Evolutionary conservation across 257 asterid genomes (phyloP), one percentile per base, ranked within the genome.

Genomic region (Solanum virginianum): DNA sequence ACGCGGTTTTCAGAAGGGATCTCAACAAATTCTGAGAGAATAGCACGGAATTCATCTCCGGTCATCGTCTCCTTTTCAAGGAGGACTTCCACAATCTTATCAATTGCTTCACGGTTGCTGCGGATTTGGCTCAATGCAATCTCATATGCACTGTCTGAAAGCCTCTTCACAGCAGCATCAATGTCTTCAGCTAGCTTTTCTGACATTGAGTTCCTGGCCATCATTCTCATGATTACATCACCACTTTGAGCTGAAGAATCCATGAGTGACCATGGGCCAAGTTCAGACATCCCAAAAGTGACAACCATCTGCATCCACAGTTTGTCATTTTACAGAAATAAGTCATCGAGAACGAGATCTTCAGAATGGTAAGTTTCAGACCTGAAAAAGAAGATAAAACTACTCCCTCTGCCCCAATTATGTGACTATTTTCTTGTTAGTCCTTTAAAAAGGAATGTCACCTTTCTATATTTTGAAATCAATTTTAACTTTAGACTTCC

Each of bases 181-280:
- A 96, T 96, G 86, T 95, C 99, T 95, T 95, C 97, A 1, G 99
- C 98, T 18, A 96, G 99, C 92, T 66, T 96, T 86, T 96, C 99
- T 0, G 99, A 96, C 98, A 96, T 96, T 1, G 98, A 96, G 80
- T 96, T 96, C 86, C 99, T 89, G 6, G 99, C 98, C 99, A 94
- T 96, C 99, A 96, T 96, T 89, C 98, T 91, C 98, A 94, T 94
- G 81, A 96, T 92, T 80, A 96, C 93, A 84, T 96, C 99, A n/a
- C 84, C 94, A 72, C 97, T 92, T 86, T 96, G 99, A 24, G 90
- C 93, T 3, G 94, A 80, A 0, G 93, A 15, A 81, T 96, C 99
- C 98, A 94, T 92, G 71, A 96, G 94, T 6, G 98, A 94, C 99
- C 99, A 96, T 0, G 99, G 99, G 11, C 99, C 99, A 68, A 96